Evolutionary conservation across 192 early-diverging fungal species (phyloP), one percentile per base, ranked within the genome.

Genomic region (Podila verticillata): DNA sequence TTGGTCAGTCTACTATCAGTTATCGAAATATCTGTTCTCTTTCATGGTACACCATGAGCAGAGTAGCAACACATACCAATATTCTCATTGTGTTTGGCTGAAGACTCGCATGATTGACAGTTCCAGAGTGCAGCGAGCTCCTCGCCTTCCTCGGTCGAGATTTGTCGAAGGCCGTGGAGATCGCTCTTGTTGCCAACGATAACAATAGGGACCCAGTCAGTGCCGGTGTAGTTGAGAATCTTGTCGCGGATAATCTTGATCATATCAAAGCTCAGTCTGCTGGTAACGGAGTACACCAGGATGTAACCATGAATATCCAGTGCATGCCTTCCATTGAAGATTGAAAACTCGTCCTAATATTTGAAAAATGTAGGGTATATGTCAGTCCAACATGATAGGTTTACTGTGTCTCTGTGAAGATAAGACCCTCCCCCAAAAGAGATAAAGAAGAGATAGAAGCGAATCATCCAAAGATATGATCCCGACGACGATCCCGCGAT

Each of bases 141-240:
- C 62, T 91, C 82, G 57, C 91, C 95, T 73, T 99, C 96, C 30
- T 93, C 87, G 1, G 80, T 63, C 10, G 92, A 69, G n/a, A 99
- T 91, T 82, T 95, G 91, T 59, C 93, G 84, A 57, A 95, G 91
- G 32, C 83, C 83, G 32, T 90, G 85, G 58, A 99, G 72, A 86
- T 99, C 97, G 10, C 89, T 88, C 84, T 99, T 99, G 83, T 97
- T 98, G 15, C 93, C 97, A 26, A 96, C 96, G 81, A 98, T 84
- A 22, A 97, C 93, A 73, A 94, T 93, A 9, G 94, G 94, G 8
- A 98, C 95, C 83, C 89, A 94, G 66, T 97, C 94, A 35, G 92
- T 93, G 22, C 96, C 96, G 5, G 94, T 92, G 69, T 92, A 93
- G 81, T 96, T 93, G 65, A 98, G 85, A 62, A 99, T 96, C 83